Conservation (phyloP, 768 basidiomycete species). For the Suillus subaureus region DNA sequence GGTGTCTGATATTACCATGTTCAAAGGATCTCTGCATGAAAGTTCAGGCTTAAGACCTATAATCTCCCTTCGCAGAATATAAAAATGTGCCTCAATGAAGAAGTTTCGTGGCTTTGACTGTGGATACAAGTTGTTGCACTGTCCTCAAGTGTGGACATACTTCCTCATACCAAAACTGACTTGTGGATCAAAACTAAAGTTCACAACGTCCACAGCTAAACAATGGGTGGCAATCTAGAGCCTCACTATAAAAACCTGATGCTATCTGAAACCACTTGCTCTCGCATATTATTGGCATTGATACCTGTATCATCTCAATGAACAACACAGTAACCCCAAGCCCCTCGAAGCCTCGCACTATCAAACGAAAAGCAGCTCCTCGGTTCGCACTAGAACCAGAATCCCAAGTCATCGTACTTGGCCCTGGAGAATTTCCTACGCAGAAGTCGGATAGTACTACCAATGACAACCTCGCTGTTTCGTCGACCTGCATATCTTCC, state of each 20-base stretch:
- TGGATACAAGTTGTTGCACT: neutral
- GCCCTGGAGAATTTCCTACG: neutral
- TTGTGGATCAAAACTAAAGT: neutral
- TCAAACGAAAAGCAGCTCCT: neutral
- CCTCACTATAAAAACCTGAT: neutral
- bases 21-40: neutral
- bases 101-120: neutral
- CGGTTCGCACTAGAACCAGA: neutral
- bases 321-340: neutral
- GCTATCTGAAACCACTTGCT: neutral
- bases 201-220: neutral
- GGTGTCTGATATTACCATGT: neutral
- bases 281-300: too few relatives aligned
- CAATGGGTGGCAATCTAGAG: neutral
- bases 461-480: slow-evolving; percentile 29
- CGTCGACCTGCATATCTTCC: slow-evolving; percentile 20
- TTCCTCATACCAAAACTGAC: neutral
- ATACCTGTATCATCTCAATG: neutral
- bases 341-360: too few relatives aligned
- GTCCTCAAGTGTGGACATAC: neutral
- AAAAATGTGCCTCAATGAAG: neutral
- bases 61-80: too few relatives aligned
- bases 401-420: neutral
- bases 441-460: slow-evolving; percentile 25
- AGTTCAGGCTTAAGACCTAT: neutral